Conservation (phyloP, 345 rosid genomes). For the Passiflora organensis region DNA sequence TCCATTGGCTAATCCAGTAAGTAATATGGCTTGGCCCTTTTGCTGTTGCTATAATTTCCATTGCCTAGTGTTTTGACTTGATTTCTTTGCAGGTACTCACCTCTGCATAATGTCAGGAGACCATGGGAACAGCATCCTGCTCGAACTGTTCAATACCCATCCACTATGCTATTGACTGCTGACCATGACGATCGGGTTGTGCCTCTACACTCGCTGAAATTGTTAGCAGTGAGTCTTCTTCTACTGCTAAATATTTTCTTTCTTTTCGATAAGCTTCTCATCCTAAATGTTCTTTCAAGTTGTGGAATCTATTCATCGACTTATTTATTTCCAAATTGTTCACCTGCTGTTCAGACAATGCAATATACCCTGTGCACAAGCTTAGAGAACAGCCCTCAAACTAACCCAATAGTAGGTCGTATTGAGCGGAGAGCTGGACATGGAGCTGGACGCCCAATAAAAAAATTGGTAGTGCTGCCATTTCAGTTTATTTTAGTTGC, state of each 20-base stretch:
- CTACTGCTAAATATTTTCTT: too few species aligned
- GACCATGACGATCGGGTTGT: slow-evolving; percentile 95
- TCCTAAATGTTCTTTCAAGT: too few species aligned
- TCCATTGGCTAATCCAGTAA: slow-evolving; percentile 82
- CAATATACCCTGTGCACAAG: slow-evolving; percentile 63
- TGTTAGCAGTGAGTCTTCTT: slow-evolving; percentile 64
- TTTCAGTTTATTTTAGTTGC: too few species aligned
- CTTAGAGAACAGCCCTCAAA: slow-evolving; percentile 75
- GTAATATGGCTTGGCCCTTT: slow-evolving; percentile 12
- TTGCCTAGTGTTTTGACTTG: too few species aligned
- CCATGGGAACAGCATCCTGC: slow-evolving; percentile 67
- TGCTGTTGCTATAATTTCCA: too few species aligned
- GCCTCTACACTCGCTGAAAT: slow-evolving; percentile 76
- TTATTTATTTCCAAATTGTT: too few species aligned
- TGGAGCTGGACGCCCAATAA: slow-evolving; percentile 85
- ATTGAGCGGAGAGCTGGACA: slow-evolving; percentile 91
- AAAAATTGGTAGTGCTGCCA: slow-evolving; percentile 49
- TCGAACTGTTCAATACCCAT: slow-evolving; percentile 54
- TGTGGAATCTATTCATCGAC: too few species aligned
- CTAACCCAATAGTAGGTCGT: slow-evolving; percentile 75
- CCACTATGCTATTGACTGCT: slow-evolving; percentile 90
- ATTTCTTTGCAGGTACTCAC: slow-evolving; percentile 62
- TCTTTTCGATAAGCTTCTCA: too few species aligned
- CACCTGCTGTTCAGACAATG: slow-evolving; percentile 58
- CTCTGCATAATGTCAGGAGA: slow-evolving; percentile 85